phyloP scores from a whole-genome alignment of 2,329 filamentous ascomycete genomes.

The Microsporum audouinii region DNA sequence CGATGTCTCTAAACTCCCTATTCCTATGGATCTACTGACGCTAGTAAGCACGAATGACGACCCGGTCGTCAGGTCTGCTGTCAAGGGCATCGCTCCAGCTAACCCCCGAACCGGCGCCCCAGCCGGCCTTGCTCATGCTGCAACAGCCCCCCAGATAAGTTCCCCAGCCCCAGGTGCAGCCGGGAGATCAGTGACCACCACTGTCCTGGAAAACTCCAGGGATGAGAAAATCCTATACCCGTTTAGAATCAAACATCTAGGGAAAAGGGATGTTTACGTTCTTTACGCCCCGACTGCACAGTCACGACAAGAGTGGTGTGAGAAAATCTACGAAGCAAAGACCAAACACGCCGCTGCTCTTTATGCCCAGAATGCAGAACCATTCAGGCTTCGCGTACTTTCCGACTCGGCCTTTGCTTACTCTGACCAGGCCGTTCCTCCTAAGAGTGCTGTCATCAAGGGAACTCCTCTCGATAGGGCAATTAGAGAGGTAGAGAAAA shows the following conservation, averaged over 20 bases:
- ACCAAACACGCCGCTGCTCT: slow-evolving; percentile 81
- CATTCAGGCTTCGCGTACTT: slow-evolving; percentile 82
- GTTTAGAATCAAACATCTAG: slow-evolving; percentile 90
- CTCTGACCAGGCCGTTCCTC: slow-evolving; percentile 39
- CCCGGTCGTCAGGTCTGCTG: slow-evolving; percentile 65
- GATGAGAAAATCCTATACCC: slow-evolving; percentile 83
- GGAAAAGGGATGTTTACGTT: slow-evolving; percentile 74
- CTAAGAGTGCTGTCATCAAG: slow-evolving; percentile 65
- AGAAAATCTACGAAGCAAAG: slow-evolving; percentile 89
- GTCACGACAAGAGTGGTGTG: slow-evolving; percentile 77
- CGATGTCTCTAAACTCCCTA: slow-evolving; percentile 87
- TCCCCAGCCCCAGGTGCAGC: slow-evolving; percentile 33
- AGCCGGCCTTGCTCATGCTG: slow-evolving; percentile 51
- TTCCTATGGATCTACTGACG: slow-evolving; percentile 91
- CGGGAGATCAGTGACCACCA: slow-evolving; percentile 37
- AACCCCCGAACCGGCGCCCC: slow-evolving; percentile 41
- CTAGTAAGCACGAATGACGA: slow-evolving; percentile 89
- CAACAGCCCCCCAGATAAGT: slow-evolving; percentile 54
- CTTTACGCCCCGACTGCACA: slow-evolving; percentile 69
- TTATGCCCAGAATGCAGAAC: slow-evolving; percentile 86
- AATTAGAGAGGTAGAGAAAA: slow-evolving; percentile 74
- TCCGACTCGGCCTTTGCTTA: slow-evolving; percentile 72
- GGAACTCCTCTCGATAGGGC: slow-evolving; percentile 87
- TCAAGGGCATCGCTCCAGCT: slow-evolving; percentile 57
- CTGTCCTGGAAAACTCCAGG: slow-evolving; percentile 44